Percentiles rank a stretch among this genome's conserved stretches.
phyloP scores from a whole-genome alignment of 768 basidiomycete species.

The Pisolithus marmoratus region DNA sequence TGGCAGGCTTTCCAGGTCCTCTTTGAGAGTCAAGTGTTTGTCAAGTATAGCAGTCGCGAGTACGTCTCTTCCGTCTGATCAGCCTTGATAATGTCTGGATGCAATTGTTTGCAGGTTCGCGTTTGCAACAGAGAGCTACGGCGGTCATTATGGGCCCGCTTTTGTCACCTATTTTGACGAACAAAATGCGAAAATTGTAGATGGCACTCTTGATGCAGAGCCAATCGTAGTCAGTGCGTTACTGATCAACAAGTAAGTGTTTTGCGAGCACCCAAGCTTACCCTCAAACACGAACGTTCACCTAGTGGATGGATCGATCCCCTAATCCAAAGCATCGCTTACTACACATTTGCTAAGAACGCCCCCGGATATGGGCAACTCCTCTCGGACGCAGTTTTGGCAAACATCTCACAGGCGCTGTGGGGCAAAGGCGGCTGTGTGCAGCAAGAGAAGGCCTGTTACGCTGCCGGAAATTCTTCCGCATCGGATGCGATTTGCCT shows the following conservation, averaged over 20 bases:
- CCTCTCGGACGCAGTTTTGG: slow-evolving; percentile 40
- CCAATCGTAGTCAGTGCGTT: slow-evolving; percentile 50
- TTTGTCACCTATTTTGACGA: slow-evolving; percentile 62
- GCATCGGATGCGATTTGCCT: slow-evolving; percentile 46
- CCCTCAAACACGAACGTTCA: neutral
- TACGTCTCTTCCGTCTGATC: slow-evolving; percentile 19
- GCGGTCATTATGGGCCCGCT: slow-evolving; percentile 61
- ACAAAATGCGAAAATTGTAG: slow-evolving; percentile 49
- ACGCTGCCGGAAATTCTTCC: slow-evolving; percentile 42
- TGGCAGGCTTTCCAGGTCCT: slow-evolving; percentile 63
- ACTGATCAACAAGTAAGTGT: slow-evolving; percentile 56
- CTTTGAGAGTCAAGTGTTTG: slow-evolving; percentile 50
- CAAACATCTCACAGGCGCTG: slow-evolving; percentile 42
- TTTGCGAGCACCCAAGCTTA: neutral
- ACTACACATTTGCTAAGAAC: slow-evolving; percentile 51
- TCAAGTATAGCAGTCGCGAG: slow-evolving; percentile 49
- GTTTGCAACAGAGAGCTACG: slow-evolving; percentile 62
- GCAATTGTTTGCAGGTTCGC: slow-evolving; percentile 40
- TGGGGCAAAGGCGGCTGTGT: slow-evolving; percentile 46
- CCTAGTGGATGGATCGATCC: slow-evolving; percentile 63
- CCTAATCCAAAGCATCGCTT: slow-evolving; percentile 55
- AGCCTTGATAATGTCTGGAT: neutral
- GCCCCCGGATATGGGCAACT: slow-evolving; percentile 67
- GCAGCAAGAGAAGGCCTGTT: slow-evolving; percentile 52
- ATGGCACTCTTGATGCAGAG: slow-evolving; percentile 42